phyloP scores from a whole-genome alignment of 495 filamentous ascomycete genomes.

The Penicillium bovifimosum region DNA sequence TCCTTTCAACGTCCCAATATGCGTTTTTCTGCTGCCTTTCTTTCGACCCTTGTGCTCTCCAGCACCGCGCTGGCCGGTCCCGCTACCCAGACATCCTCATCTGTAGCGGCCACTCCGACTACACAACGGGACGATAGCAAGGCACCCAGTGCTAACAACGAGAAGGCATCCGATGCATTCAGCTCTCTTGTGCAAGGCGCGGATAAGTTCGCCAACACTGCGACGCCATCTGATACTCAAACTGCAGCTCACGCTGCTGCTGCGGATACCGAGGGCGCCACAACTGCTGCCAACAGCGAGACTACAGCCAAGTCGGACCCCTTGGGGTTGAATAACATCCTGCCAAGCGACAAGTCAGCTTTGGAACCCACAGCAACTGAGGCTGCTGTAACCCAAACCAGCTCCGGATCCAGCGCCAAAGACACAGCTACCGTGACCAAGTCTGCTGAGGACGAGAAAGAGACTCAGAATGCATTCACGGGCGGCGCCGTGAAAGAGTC shows the following conservation, averaged over 20 bases:
- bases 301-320: not conserved
- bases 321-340: not conserved
- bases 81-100: conserved; percentile 15
- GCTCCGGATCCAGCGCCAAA: not conserved
- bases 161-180: not conserved
- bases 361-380: not conserved
- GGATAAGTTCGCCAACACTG: not conserved
- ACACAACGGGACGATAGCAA: conserved; percentile 9
- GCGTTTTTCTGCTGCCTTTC: conserved; percentile 27
- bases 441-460: not conserved
- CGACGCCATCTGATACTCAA: not conserved
- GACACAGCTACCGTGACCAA: not conserved
- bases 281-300: not conserved
- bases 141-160: conserved; percentile 3
- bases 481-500: not conserved
- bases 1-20: conserved; percentile 20
- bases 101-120: conserved; percentile 6
- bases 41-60: conserved; percentile 31
- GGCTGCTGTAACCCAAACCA: not conserved
- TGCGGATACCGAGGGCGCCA: not conserved
- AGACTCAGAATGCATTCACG: not conserved
- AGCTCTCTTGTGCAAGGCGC: not conserved
- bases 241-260: not conserved
- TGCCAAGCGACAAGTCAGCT: not conserved
- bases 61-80: conserved; percentile 25